Conservation (phyloP, 1,284 basidiomycete species). For the Microbotryomycetes sp. region DNA sequence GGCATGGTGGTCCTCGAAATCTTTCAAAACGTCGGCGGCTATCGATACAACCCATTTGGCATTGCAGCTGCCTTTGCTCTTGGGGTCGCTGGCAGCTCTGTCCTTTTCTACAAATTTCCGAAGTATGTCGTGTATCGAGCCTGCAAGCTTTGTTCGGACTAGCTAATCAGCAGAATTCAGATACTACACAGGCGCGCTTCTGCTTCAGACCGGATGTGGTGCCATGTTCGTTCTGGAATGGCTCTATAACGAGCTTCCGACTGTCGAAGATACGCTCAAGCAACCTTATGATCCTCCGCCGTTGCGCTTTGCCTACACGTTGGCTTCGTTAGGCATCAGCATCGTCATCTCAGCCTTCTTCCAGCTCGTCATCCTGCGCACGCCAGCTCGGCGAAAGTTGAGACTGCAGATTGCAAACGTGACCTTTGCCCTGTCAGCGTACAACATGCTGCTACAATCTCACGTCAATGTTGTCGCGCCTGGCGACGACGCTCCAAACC, state of each 20-base stretch:
- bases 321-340: constrained; percentile 16
- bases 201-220: constrained; percentile 12
- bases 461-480: constrained; percentile 25
- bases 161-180: not conserved
- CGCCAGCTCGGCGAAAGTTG: constrained; percentile 22
- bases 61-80: constrained; percentile 7
- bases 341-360: constrained; percentile 23
- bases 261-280: not conserved
- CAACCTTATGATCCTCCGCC: constrained; percentile 13
- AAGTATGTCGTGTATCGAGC: not conserved
- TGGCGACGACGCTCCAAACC: constrained; percentile 18
- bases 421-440: constrained; percentile 22
- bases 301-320: constrained; percentile 19
- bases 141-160: not conserved
- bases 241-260: constrained; percentile 16
- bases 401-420: constrained; percentile 20
- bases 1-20: not conserved
- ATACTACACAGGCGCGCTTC: constrained; percentile 18
- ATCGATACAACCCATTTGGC: constrained; percentile 1
- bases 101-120: constrained; percentile 10
- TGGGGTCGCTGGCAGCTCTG: constrained; percentile 20
- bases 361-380: constrained; percentile 25
- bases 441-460: constrained; percentile 26
- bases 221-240: constrained; percentile 19
- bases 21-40: not conserved